Base-by-base conservation (phyloP, 1,284 basidiomycete genomes). In the Cystobasidiaceae sp. region DNA sequence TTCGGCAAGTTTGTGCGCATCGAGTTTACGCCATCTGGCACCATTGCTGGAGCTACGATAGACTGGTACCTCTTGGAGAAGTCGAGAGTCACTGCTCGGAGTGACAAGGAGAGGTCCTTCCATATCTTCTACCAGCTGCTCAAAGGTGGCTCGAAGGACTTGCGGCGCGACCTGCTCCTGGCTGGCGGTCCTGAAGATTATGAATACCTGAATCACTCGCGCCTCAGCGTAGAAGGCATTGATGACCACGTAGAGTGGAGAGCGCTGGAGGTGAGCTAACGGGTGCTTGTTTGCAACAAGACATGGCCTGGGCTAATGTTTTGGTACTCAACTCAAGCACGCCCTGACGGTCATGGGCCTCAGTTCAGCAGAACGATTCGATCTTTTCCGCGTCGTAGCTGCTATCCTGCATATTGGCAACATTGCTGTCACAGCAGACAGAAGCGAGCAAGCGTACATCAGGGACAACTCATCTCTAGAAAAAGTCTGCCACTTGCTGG, bases 1-100 rank as follows among this genome's bases (percentile, higher is more conserved):
- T 98, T 97, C 77, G 79, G 93, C 27, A 98, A 99, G 79, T 98
- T 98, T 77, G 90, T 99, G 39, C 83, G 93, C 50, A 98, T 99
- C 71, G 90, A 89, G 74, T 98, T 99, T 77, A 86, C 90, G 0
- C 87, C 90, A 0, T 85, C 90, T 64, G 94, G 94, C 0, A 91
- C 91, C 68, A 99, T 99, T 64, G 90, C 93, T 0, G 96, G 96
- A 1, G 96, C 96, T 41, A 97, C 94, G 74, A 94, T 98, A 69
- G 93, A 98, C 76, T 98, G 96, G 96, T 99, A 99, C 76, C 81
- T 99, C 43, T 80, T 99, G 50, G 96, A 99, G 81, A 98, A 98
- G 82, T 94, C 92, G 75, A 80, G 96, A 72, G 93, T 99, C 1
- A 90, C 93, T 2, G 83, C 86, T n/a, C 81, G 93, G 50, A 89